phyloP scores from a whole-genome alignment of 345 rosid genomes.

The Diplotaxis tenuifolia region DNA sequence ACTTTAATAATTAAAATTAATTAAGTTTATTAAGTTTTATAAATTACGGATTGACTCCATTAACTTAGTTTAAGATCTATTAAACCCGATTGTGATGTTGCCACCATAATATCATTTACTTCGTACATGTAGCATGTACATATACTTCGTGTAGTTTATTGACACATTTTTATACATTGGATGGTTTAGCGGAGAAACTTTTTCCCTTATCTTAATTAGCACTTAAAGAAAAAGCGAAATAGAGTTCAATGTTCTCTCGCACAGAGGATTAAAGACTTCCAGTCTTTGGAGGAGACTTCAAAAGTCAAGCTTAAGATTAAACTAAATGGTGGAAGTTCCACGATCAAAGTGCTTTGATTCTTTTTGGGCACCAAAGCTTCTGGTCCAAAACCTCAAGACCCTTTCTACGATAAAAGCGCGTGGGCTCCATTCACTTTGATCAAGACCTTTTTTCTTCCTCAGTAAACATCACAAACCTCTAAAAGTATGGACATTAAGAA shows the following conservation, averaged over 20 bases:
- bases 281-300: constrained; percentile 35
- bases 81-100: too few relatives aligned
- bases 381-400: constrained; percentile 21
- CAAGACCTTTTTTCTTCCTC: constrained; percentile 13
- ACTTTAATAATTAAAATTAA: too few relatives aligned
- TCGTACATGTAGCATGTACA: too few relatives aligned
- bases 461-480: constrained; percentile 20
- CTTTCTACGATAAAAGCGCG: constrained; percentile 29
- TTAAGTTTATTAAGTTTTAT: too few relatives aligned
- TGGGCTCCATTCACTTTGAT: constrained; percentile 40
- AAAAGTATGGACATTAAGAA: constrained; percentile 3
- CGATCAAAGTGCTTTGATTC: constrained; percentile 15
- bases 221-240: neutral
- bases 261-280: neutral
- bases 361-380: neutral
- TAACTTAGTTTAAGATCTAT: too few relatives aligned
- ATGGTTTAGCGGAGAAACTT: too few relatives aligned
- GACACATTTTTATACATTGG: neutral
- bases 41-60: too few relatives aligned
- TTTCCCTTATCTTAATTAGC: too few relatives aligned
- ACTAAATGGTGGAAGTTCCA: constrained; percentile 27
- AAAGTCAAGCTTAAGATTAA: constrained; percentile 21
- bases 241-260: neutral
- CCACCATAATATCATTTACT: too few relatives aligned
- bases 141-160: too few relatives aligned